Conservation (phyloP, 208 protist genomes). For the Leishmania turanica region DNA sequence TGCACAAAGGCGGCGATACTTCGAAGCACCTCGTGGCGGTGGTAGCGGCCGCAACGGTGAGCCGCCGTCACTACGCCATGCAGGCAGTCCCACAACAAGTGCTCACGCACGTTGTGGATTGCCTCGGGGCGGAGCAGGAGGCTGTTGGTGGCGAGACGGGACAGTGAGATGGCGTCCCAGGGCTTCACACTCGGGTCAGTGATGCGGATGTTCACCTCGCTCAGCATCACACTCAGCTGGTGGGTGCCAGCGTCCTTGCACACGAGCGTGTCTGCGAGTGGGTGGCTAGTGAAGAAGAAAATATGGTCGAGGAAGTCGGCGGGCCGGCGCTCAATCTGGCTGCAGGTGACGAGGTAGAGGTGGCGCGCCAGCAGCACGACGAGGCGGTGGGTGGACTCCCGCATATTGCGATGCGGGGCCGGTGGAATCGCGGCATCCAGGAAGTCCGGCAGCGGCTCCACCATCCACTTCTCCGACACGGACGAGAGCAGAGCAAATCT, state of each 20-base stretch:
- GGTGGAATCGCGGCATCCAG: conserved; percentile 57
- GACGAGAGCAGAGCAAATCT: conserved; percentile 45
- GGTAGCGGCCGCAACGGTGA: conserved; percentile 68
- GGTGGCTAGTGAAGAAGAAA: conserved; percentile 74
- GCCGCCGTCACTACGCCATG: conserved; percentile 85
- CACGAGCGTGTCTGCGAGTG: conserved; percentile 67
- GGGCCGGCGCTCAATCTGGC: conserved; percentile 39
- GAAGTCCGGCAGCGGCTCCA: conserved; percentile 84
- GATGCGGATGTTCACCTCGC: conserved; percentile 63
- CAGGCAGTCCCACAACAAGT: conserved; percentile 84
- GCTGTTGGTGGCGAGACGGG: conserved; percentile 59
- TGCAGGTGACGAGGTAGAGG: conserved; percentile 82
- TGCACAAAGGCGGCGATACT: conserved; percentile 71
- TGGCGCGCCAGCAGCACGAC: conserved; percentile 84
- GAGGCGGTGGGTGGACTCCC: conserved; percentile 77
- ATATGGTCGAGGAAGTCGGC: conserved; percentile 65
- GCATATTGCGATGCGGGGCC: conserved; percentile 48
- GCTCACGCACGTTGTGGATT: conserved; percentile 42
- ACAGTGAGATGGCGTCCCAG: conserved; percentile 77
- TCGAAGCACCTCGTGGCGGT: conserved; percentile 70
- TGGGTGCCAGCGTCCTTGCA: conserved; percentile 42
- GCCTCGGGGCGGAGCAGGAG: conserved; percentile 64
- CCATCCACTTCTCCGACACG: conserved; percentile 51
- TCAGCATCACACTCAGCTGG: conserved; percentile 67
- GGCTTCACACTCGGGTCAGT: conserved; percentile 61